Base-by-base conservation (phyloP, 2,329 filamentous ascomycete species). In the Xylaria multiplex region DNA sequence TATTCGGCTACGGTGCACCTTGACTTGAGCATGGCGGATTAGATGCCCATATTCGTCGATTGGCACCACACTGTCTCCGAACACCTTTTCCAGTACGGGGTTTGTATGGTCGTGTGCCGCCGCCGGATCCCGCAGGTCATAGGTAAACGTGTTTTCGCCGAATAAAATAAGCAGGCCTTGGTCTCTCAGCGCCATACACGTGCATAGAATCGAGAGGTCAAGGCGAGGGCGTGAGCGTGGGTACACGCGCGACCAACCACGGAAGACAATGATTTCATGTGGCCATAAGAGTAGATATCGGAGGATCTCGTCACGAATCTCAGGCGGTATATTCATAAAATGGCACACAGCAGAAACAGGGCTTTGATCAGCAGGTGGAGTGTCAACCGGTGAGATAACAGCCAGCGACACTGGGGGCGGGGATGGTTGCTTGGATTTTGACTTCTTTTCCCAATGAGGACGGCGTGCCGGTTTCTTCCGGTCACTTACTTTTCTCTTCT, bases 101-200 rank as follows among this genome's bases (percentile, higher is more conserved):
- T 32, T 4, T 30, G 70, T 73, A 8, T 59, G 59, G 2, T 19
- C 7, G 55, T 69, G 14, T 62, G 62, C 42, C 13, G 53, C 37
- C 9, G 19, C 2, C 1, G 73, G 72, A 65, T 85, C 82, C 1
- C 83, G 79, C 13, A 85, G 72, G 7, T 77, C 73, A 66, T 86
- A 86, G 1, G 77, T 68, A 65, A 86, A 86, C 0, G 58, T 77
- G 56, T 86, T 86, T 32, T 80, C 75, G 2, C 82, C 80, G 63
- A 84, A 87, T 0, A 87, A 76, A 4, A 85, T 72, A 1, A 70
- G 70, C 1, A 77, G 67, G 1, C 79, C 81, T 71, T 85, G 81
- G 0, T 53, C 6, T 37, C 77, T 77, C 32, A 83, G 68, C 1
- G 64, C 59, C 2, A 67, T 70, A 73, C 79, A 81, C 2, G 74